phyloP scores from a whole-genome alignment of 139 green algal species.

The Picochlorum sp. region DNA sequence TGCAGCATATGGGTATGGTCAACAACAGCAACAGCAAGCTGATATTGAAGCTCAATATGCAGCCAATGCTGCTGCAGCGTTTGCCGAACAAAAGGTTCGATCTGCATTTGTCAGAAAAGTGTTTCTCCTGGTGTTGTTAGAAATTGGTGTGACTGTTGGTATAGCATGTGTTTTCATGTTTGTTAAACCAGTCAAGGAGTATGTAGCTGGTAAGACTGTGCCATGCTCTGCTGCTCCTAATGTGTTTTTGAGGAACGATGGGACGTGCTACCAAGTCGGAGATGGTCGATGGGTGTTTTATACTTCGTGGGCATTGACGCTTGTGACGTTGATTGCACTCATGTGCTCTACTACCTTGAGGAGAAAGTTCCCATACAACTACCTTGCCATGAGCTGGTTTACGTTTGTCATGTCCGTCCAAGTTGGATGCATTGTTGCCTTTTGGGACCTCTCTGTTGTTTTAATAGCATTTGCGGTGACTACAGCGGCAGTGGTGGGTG shows the following conservation, averaged over 20 bases:
- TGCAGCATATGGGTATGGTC: background rate
- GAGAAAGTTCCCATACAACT: constrained; percentile 38
- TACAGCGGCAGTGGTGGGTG: constrained; percentile 8
- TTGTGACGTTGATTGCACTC: constrained; percentile 12
- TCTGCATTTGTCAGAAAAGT: constrained; percentile 52
- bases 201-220: background rate
- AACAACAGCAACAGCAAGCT: background rate
- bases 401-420: constrained; percentile 29
- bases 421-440: constrained; percentile 40
- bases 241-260: background rate
- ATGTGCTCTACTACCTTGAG: constrained; percentile 20
- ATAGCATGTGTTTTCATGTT: constrained; percentile 40
- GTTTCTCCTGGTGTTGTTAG: constrained; percentile 31
- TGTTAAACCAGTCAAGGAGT: constrained; percentile 36
- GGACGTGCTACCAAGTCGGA: background rate
- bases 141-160: constrained; percentile 45
- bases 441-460: constrained; percentile 34
- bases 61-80: constrained; percentile 9
- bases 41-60: constrained; percentile 27
- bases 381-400: constrained; percentile 39
- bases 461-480: constrained; percentile 28
- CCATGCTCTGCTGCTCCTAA: background rate
- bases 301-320: constrained; percentile 11
- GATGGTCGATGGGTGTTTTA: constrained; percentile 26
- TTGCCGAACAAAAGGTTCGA: constrained; percentile 32